Conservation (phyloP, 169 alveolate genomes). For the Plasmodium cynomolgi region DNA sequence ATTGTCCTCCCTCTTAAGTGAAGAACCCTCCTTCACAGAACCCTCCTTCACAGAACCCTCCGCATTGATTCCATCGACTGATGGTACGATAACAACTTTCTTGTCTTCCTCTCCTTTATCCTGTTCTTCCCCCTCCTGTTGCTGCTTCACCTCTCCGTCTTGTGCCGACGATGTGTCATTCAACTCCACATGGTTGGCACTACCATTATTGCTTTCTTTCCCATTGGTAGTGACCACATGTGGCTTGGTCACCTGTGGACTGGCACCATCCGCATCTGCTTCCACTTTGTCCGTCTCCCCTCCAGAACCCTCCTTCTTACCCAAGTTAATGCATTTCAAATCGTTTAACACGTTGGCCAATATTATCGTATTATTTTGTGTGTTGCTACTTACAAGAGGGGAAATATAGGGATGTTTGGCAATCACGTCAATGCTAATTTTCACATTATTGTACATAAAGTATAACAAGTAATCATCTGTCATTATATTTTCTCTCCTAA, state of each 20-base stretch:
- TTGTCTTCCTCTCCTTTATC: background rate
- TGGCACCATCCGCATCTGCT: background rate
- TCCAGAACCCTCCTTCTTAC: slow-evolving; percentile 6
- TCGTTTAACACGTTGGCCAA: slow-evolving; percentile 43
- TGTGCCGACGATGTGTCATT: background rate
- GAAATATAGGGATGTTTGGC: slow-evolving; percentile 71
- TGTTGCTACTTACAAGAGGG: slow-evolving; percentile 21
- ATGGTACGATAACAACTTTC: background rate
- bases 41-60: background rate
- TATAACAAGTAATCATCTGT: slow-evolving; percentile 71
- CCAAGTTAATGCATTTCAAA: slow-evolving; percentile 28
- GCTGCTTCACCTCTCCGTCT: background rate
- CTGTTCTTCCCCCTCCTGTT: background rate
- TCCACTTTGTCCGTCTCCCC: background rate
- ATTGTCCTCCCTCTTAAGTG: background rate
- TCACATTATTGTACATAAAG: slow-evolving; percentile 64
- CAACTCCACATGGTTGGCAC: background rate
- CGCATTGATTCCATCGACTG: background rate
- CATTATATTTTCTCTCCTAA: slow-evolving; percentile 73
- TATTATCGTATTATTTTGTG: background rate
- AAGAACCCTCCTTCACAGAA: background rate
- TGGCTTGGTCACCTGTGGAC: background rate
- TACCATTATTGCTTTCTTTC: background rate
- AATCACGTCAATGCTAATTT: slow-evolving; percentile 40
- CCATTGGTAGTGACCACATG: background rate